phyloP scores from a whole-genome alignment of 129 eudicot species.

The Lactuca sativa region DNA sequence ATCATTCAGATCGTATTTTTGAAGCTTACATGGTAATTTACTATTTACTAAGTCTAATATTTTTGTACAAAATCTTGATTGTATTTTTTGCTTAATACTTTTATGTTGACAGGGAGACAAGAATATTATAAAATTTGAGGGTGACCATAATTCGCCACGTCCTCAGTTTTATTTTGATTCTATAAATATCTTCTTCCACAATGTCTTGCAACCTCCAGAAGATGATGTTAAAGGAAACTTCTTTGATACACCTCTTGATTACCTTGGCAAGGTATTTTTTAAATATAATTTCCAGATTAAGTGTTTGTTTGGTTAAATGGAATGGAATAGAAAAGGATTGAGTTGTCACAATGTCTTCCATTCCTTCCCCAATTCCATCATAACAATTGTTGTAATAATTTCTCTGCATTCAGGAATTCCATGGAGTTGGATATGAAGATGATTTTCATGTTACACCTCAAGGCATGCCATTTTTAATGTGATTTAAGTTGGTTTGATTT shows the following conservation, averaged over 20 bases:
- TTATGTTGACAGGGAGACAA: constrained; percentile 76
- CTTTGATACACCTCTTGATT: constrained; percentile 62
- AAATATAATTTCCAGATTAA: neutral
- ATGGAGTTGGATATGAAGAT: constrained; percentile 56
- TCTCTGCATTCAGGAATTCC: constrained; percentile 52
- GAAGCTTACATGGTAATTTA: constrained; percentile 84
- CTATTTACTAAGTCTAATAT: neutral
- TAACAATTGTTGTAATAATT: neutral
- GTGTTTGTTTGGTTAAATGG: neutral
- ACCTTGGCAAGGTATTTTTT: constrained; percentile 55
- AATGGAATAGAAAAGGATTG: too few relatives aligned
- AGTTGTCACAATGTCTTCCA: too few relatives aligned
- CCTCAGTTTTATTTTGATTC: constrained; percentile 98
- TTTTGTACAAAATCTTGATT: constrained; percentile 6
- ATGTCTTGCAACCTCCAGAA: constrained; percentile 88
- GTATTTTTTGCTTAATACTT: neutral
- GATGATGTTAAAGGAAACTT: constrained; percentile 59
- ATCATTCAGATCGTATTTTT: constrained; percentile 83
- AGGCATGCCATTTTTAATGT: constrained; percentile 34
- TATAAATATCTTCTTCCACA: constrained; percentile 88
- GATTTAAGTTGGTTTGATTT: neutral
- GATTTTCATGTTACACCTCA: constrained; percentile 48
- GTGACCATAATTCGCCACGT: constrained; percentile 96
- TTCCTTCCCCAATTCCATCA: too few relatives aligned
- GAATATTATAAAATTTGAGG: constrained; percentile 95